Base-by-base conservation (phyloP, 2,329 filamentous ascomycete species). In the Peltaster fructicola region DNA sequence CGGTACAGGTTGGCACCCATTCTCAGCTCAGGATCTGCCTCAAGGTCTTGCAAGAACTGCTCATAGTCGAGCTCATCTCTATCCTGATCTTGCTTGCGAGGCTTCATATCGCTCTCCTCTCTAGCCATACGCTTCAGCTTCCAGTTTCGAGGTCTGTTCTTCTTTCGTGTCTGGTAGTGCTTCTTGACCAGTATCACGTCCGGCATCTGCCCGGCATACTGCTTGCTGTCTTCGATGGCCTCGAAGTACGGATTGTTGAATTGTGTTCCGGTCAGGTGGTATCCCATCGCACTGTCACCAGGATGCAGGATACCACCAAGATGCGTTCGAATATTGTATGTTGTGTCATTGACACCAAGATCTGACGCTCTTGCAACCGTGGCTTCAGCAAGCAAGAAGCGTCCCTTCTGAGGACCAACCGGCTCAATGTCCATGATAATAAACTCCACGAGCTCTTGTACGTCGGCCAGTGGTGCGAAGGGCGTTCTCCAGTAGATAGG, bases 171-270 rank as follows among this genome's bases (percentile, higher is more conserved):
- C 30, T 76, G 71, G 56, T 90, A 98, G 63, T 80, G 73, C 54
- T 98, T 98, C 81, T 91, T 95, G 50, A 98, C 81, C 3, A 98
- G 65, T 5, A 98, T 57, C 0, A 95, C 88, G 43, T 98, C 88
- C 0, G 88, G 88, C 28, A 98, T 78, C 3, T 65, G 71, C 3
- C 72, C 74, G 3, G 68, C 60, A 53, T 90, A 85, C 24, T 73
- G 70, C 49, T 70, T 70, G 26, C 73, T 81, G 24, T 65, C 54
- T 51, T 93, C 82, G 16, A 93, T 65, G 4, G 73, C 77, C 39
- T 92, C 82, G 38, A 76, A 82, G 38, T 90, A 67, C 7, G 65
- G 60, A 47, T 82, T 88, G 63, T 98, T 95, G 63, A 85, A 93
- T 51, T 91, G 91, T 27, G 81, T 73, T 24, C 81, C 84, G 4